phyloP scores from a whole-genome alignment of 1,284 basidiomycete genomes.

The Porogramme epimiltina region DNA sequence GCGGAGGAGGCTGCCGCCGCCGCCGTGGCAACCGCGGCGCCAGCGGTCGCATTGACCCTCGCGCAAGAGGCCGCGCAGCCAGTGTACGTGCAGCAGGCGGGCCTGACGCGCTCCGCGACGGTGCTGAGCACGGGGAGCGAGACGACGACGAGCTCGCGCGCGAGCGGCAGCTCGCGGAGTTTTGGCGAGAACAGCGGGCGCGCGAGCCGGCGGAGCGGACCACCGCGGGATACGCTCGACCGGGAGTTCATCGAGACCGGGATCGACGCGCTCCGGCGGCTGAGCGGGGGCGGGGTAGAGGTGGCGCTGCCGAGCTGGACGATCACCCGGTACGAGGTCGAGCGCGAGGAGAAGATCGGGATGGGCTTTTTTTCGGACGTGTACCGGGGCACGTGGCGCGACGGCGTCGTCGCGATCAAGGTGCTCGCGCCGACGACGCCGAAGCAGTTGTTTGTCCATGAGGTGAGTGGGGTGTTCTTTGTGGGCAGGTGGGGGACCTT shows the following conservation, averaged over 20 bases:
- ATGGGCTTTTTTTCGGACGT: slow-evolving; percentile 73
- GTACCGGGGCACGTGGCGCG: slow-evolving; percentile 65
- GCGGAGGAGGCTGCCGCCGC: slow-evolving; percentile 15
- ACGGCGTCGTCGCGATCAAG: slow-evolving; percentile 56
- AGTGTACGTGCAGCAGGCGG: slow-evolving; percentile 6
- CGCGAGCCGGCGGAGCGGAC: slow-evolving; percentile 2
- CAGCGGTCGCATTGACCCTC: not conserved
- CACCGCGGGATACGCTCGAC: slow-evolving; percentile 37
- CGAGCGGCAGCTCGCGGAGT: slow-evolving; percentile 1
- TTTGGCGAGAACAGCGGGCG: too few relatives aligned
- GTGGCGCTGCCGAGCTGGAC: slow-evolving; percentile 65
- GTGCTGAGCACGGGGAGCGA: slow-evolving; percentile 18
- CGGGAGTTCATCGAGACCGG: slow-evolving; percentile 49
- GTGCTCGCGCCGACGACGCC: slow-evolving; percentile 41
- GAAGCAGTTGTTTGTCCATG: slow-evolving; percentile 37
- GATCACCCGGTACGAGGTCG: slow-evolving; percentile 71
- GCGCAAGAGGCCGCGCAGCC: not conserved
- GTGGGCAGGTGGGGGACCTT: not conserved
- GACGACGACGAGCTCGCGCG: slow-evolving; percentile 15
- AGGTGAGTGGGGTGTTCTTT: slow-evolving; percentile 22
- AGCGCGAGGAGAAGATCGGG: slow-evolving; percentile 63
- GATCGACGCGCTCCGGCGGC: slow-evolving; percentile 50
- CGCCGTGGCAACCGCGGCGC: slow-evolving; percentile 4
- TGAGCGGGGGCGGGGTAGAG: slow-evolving; percentile 38
- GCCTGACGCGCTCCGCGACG: slow-evolving; percentile 23